Base-by-base conservation (phyloP, 1,139 yeast genomes). In the Candida sojae region DNA sequence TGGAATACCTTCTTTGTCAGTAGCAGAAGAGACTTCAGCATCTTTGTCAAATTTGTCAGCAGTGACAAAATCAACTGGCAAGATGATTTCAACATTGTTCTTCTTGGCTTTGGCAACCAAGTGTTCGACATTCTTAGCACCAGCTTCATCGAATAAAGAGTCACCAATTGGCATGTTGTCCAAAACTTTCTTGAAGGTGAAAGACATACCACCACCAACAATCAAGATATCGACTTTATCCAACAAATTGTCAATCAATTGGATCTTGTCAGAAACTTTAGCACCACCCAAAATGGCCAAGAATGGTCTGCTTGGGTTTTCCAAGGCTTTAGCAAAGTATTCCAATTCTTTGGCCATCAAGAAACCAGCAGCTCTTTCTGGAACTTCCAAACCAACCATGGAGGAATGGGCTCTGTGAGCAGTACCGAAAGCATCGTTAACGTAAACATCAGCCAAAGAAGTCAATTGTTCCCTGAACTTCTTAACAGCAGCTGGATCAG, bases 351-450 rank as follows among this genome's bases (percentile, higher is more conserved):
- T 92, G 68, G 92, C 86, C 89, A 92, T 88, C 64, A 92, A 81
- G 93, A 90, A 92, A 70, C 98, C 98, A 55, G 97, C 86, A 62
- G 97, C 98, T 76, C 90, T 88, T 77, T 89, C 90, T 53, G 93
- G 92, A 62, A 90, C 82, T 62, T 92, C 90, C 60, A 92, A 78
- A 64, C 98, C 98, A 65, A 93, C 98, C 90, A 93, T 91, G 44
- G 98, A 92, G 46, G 97, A 90, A 80, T 92, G 98, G 55, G 98
- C 98, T 80, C 98, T 89, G 86, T 92, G 98, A 48, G 97, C 96
- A 57, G 98, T 93, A 68, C 98, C 98, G 65, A 92, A 92, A 51
- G 98, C 98, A 71, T 92, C 98, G 74, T 92, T 92, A 70, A 92
- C 84, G 78, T 92, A 92, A 58, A 92, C 96, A 64, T 92, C 98